These are phyloP conservation scores for Chaetomium sp. DNA, from an alignment of 2,329 filamentous ascomycete species.

Conservation along the genomic window DNA sequence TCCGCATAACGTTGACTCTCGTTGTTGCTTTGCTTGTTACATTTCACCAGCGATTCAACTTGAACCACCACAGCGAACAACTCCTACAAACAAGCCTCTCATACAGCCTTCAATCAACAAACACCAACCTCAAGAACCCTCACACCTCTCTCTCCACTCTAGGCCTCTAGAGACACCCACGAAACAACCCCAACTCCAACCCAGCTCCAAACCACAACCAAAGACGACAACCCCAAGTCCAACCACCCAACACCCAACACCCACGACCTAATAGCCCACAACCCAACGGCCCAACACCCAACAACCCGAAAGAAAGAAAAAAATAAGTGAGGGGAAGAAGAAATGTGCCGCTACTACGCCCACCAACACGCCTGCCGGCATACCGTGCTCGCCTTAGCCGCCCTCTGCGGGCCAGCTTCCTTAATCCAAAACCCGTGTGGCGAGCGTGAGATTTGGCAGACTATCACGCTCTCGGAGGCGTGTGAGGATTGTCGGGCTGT, in stretches of 20 bases:
- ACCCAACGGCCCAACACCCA: background rate
- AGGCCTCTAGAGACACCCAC: too few species aligned
- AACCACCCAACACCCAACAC: background rate
- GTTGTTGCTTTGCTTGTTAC: too few species aligned
- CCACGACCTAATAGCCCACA: background rate
- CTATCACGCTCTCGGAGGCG: conserved; percentile 30
- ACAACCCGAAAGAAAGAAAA: background rate
- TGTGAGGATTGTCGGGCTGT: conserved; percentile 30
- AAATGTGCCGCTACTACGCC: conserved; percentile 36
- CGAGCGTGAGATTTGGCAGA: conserved; percentile 32
- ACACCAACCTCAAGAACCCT: too few species aligned
- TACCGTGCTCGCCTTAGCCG: conserved; percentile 29
- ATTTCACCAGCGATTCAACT: too few species aligned
- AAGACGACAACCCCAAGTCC: background rate
- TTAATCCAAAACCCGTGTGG: conserved; percentile 33
- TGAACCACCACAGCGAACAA: too few species aligned
- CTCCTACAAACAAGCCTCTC: too few species aligned
- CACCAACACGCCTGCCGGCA: conserved; percentile 32
- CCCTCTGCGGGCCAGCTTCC: conserved; percentile 31
- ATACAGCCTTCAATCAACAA: too few species aligned
- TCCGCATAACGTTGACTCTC: too few species aligned
- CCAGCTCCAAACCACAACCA: background rate
- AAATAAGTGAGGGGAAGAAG: conserved; percentile 6
- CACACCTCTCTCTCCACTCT: too few species aligned
- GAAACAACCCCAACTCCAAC: too few species aligned